Percentiles rank a stretch among this genome's conserved stretches.
Evolutionary conservation across 2,329 filamentous ascomycete genomes (phyloP).

Genomic region (Tolypocladium nubicola): DNA sequence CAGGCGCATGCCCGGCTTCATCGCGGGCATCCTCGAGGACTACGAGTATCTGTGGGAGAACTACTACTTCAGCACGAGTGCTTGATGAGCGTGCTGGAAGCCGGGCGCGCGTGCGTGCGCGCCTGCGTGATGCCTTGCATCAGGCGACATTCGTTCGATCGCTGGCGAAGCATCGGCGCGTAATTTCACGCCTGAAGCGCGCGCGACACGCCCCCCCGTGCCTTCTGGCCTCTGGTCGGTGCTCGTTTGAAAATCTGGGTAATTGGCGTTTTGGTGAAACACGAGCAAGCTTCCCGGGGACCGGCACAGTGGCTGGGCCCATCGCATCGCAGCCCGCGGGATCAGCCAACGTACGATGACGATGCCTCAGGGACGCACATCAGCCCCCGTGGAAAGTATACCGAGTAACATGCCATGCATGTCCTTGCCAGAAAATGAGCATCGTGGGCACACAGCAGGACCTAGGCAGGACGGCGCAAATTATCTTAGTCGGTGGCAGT

Average conservation of each 20-base stretch:
- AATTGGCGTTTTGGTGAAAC: not conserved
- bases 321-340: not conserved
- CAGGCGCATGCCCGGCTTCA: conserved; percentile 67
- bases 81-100: conserved; percentile 12
- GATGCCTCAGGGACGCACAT: not conserved
- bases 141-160: not conserved
- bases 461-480: not conserved
- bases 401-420: no score
- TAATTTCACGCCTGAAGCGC: no score
- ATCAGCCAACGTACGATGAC: not conserved
- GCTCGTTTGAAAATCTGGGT: not conserved
- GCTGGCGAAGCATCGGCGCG: not conserved
- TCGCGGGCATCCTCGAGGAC: conserved; percentile 82
- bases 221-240: not conserved
- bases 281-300: not conserved
- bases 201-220: not conserved
- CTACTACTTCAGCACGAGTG: conserved; percentile 73
- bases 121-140: not conserved
- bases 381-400: not conserved
- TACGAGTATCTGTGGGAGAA: conserved; percentile 98
- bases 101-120: not conserved
- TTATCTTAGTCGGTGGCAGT: not conserved
- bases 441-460: not conserved
- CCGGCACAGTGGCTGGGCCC: not conserved
- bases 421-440: not conserved